Conservation (phyloP, 805 yeast species). For the Candida adriatica region DNA sequence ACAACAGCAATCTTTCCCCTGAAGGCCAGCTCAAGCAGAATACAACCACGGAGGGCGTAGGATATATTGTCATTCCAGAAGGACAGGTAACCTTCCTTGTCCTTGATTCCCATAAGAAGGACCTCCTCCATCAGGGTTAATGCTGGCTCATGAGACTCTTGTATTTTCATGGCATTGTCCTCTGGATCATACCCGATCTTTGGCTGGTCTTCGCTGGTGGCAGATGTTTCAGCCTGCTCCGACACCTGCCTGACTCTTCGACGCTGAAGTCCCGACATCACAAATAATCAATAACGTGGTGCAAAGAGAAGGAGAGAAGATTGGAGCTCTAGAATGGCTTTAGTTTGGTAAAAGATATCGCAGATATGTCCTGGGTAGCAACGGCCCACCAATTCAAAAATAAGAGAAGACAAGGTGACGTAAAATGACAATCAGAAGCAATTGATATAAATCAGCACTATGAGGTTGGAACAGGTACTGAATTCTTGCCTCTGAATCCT, state of each 20-base stretch:
- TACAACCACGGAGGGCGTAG: constrained; percentile 92
- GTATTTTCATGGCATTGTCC: constrained; percentile 32
- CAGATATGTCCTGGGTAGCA: too few species aligned
- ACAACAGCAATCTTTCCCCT: constrained; percentile 84
- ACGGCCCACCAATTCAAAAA: too few species aligned
- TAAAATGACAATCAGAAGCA: too few species aligned
- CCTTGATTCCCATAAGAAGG: constrained; percentile 84
- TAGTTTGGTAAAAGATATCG: too few species aligned
- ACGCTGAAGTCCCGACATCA: constrained; percentile 62
- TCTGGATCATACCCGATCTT: constrained; percentile 79
- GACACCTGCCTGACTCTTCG: constrained; percentile 52
- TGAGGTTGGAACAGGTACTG: too few species aligned
- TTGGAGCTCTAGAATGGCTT: too few species aligned
- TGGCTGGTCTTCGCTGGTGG: constrained; percentile 11
- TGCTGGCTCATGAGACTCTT: constrained; percentile 46
- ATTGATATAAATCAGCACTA: too few species aligned
- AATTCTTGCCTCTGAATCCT: too few species aligned
- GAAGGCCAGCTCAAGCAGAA: constrained; percentile 84
- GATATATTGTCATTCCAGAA: constrained; percentile 98
- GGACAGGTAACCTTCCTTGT: constrained; percentile 91
- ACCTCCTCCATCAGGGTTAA: constrained; percentile 97
- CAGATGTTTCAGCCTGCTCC: constrained; percentile 4
- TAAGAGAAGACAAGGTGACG: too few species aligned
- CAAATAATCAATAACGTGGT: too few species aligned
- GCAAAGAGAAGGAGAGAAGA: too few species aligned